Base-by-base conservation (phyloP, 2,329 filamentous ascomycete genomes). In the Dothistroma pini region DNA sequence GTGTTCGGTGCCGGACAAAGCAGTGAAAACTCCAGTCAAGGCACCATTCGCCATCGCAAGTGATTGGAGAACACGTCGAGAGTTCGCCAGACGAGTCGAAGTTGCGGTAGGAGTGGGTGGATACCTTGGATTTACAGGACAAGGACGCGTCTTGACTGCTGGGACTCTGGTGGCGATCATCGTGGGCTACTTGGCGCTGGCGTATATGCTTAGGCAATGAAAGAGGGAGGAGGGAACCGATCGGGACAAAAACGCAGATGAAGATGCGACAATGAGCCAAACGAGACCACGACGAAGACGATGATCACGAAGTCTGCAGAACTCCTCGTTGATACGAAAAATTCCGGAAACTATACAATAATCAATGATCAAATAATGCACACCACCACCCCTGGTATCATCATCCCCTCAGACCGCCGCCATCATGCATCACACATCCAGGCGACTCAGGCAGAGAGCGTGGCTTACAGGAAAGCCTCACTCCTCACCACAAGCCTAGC, bases 1-100 rank as follows among this genome's bases (percentile, higher is more conserved):
- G 4, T 80, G 87, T 8, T 78, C 80, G 0, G 82, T 97, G 8
- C 63, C 64, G 38, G 65, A 56, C 32, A 57, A 31, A n/a, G 34
- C 38, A 6, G 56, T 61, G 32, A 66, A 66, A 35, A 66, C 70
- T 34, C 75, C 77, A 44, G 69, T 76, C 21, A 70, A 74, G n/a
- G 75, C 83, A 50, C 86, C 86, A 1, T 89, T 85, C 70, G 70
- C 78, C 19, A 77, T 88, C 52, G 82, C 86, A 66, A 76, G 80
- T 4, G 72, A 80, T 41, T 89, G 86, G 86, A 80, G 77, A 68
- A 69, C 75, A 34, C 79, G 79, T 66, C 77, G 85, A 61, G 78
- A 78, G 22, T 74, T 75, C 49, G 87, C 86, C 9, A 79, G 86
- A 58, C 77, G 75, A 48, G 81, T 82, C 65, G 88, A 90, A 71